Evolutionary conservation across 2,329 filamentous ascomycete species (phyloP).

Genomic region (Fusarium compactum): DNA sequence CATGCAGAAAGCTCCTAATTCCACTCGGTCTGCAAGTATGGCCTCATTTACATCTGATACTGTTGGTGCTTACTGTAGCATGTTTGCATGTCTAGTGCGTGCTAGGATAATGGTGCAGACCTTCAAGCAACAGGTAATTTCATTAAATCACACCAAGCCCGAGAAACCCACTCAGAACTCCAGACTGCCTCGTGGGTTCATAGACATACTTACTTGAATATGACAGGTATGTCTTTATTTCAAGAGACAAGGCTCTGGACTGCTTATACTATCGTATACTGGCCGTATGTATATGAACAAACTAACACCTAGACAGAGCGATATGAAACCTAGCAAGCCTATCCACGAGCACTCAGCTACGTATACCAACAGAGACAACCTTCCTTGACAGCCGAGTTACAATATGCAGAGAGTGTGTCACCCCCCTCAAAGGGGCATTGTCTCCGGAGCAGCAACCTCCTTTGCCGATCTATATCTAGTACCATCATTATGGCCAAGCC

Average conservation of each 20-base stretch:
- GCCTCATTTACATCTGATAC: not conserved
- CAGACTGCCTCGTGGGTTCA: fast-evolving
- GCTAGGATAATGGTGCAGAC: not conserved
- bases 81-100: not conserved
- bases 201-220: too few species aligned
- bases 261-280: not conserved
- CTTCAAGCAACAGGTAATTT: not conserved
- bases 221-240: not conserved
- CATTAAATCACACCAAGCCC: not conserved
- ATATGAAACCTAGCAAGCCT: not conserved
- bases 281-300: not conserved
- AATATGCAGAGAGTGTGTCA: not conserved
- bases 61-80: not conserved
- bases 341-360: not conserved
- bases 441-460: constrained; percentile 40
- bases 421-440: constrained; percentile 8
- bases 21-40: not conserved
- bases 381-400: not conserved
- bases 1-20: not conserved
- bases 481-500: constrained; percentile 45
- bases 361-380: not conserved
- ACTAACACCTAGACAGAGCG: not conserved
- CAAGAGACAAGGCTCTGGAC: not conserved
- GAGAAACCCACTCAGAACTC: not conserved
- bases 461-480: constrained; percentile 38